Evolutionary conservation across 768 basidiomycete genomes (phyloP), one percentile per base, ranked within the genome.

Genomic region (Cystofilobasidium bisporidii): DNA sequence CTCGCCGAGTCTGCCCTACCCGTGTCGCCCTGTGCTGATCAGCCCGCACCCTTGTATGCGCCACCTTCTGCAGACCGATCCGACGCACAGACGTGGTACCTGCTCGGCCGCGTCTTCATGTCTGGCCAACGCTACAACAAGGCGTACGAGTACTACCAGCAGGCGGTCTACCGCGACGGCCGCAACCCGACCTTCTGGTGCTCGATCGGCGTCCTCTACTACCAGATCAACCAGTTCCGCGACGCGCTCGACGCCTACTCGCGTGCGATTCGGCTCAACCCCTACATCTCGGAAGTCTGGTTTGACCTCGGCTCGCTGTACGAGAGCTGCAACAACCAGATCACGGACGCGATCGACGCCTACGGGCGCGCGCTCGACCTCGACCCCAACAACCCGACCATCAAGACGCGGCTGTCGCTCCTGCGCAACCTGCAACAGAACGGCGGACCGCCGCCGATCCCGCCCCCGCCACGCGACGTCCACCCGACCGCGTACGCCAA

Each of bases 151-250:
- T 93, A 93, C 0, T 98, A 98, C 76, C 96, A 99, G 74, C 96
- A 99, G 77, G 94, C 96, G 24, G 92, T 99, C 22, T 98, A 98
- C 78, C 89, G 94, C 63, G 96, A 99, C 74, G 96, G 94, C 26
- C 89, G 92, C 67, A 99, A 98, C 76, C 96, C 96, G 0, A 97
- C 96, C 0, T 99, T 97, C 79, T 98, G 96, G 96, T 98, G 94
- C 76, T 94, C 91, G 28, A 99, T 99, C 74, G 96, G 96, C 57
- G 96, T 99, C 0, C 83, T 99, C 1, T 99, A 99, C 77, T 99
- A 96, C 82, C 93, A 99, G 76, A 97, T 99, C 81, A 98, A 97
- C 78, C 96, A 99, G 76, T 99, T 90, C 81, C 91, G 93, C 62
- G 96, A 99, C 74, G 94, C 94, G 2, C 86, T 99, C 43, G 96